phyloP scores from a whole-genome alignment of 2,329 filamentous ascomycete genomes.

The Mycosphaerelloides madeirae region DNA sequence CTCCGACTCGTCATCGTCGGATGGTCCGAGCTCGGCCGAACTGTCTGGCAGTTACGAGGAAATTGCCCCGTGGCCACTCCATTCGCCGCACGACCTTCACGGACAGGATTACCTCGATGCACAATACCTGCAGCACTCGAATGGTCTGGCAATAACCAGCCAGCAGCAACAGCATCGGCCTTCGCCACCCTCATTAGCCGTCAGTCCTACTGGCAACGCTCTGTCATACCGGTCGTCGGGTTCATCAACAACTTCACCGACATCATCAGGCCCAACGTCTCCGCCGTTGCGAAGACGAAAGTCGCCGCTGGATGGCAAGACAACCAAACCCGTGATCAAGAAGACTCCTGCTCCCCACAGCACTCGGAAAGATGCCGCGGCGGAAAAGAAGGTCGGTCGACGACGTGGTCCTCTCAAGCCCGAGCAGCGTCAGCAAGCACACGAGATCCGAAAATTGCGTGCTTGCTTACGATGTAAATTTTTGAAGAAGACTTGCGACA shows the following conservation, averaged over 20 bases:
- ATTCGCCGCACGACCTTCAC: slow-evolving; percentile 73
- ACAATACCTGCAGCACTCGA: slow-evolving; percentile 42
- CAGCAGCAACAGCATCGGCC: slow-evolving; percentile 27
- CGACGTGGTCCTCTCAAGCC: slow-evolving; percentile 84
- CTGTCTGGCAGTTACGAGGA: slow-evolving; percentile 80
- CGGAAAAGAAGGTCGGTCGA: slow-evolving; percentile 89
- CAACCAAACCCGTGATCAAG: slow-evolving; percentile 77
- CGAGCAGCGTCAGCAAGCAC: slow-evolving; percentile 92
- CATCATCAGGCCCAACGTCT: slow-evolving; percentile 34
- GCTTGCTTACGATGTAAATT: slow-evolving; percentile 96
- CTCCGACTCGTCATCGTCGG: slow-evolving; percentile 77
- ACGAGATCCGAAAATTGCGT: slow-evolving; percentile 90
- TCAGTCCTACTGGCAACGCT: slow-evolving; percentile 23
- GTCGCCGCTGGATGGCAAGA: slow-evolving; percentile 65
- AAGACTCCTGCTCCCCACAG: slow-evolving; percentile 54
- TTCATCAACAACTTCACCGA: slow-evolving; percentile 32
- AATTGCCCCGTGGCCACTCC: slow-evolving; percentile 64
- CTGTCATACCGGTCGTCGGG: slow-evolving; percentile 25
- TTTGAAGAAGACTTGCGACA: slow-evolving; percentile 98
- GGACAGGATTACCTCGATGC: slow-evolving; percentile 59
- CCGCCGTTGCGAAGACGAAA: slow-evolving; percentile 58
- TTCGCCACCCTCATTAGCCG: slow-evolving; percentile 24
- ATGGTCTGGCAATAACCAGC: slow-evolving; percentile 19
- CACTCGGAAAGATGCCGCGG: slow-evolving; percentile 69
- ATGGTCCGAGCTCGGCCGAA: slow-evolving; percentile 52